Evolutionary conservation across 2,329 filamentous ascomycete species (phyloP), one percentile per base, ranked within the genome.

Genomic region (Talaromyces sp.): DNA sequence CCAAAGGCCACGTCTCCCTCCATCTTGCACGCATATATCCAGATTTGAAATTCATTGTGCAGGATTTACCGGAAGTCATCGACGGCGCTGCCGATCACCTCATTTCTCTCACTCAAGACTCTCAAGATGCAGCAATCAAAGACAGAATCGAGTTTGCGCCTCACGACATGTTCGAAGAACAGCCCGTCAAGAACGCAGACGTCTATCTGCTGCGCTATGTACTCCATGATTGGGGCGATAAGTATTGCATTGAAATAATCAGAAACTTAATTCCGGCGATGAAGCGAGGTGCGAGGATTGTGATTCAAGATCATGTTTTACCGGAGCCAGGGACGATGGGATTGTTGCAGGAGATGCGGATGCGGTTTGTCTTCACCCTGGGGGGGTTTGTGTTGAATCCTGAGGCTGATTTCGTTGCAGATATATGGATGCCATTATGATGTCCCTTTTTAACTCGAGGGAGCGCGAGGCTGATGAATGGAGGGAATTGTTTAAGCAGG

Each of bases 1-100:
- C 82, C 31, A 82, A 84, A 66, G 86, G 86, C 0, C 85, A 87
- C 57, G 82, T 85, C 22, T 83, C 80, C 57, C 78, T 84, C n/a
- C 84, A 82, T 9, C 75, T 89, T 59, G 86, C 84, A 2, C 78
- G 77, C 66, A 75, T 73, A 65, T 86, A 82, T 74, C 77, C 78
- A 63, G 79, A 82, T 47, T 79, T 86, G 69, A 79, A 77, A 61
- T 87, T 87, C 70, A 74, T 87, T 22, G 85, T 84, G 1, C 79
- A 84, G 67, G 82, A 84, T 68, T 74, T 84, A 13, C 73, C 76
- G 6, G 72, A 79, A n/a, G 64, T 66, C 8, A 50, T 66, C 33
- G 54, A 62, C 19, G 64, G 64, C 7, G 64, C 59, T 43, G 37
- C 41, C 1, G 35, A 59, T 10, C 19, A 45, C 3, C 49, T 52